A percentile compares a stretch with the other conserved stretches of the same genome.
These are phyloP conservation scores for Sporothrix schenckii DNA, from an alignment of 2,329 filamentous ascomycete species.

Conservation along the genomic window DNA sequence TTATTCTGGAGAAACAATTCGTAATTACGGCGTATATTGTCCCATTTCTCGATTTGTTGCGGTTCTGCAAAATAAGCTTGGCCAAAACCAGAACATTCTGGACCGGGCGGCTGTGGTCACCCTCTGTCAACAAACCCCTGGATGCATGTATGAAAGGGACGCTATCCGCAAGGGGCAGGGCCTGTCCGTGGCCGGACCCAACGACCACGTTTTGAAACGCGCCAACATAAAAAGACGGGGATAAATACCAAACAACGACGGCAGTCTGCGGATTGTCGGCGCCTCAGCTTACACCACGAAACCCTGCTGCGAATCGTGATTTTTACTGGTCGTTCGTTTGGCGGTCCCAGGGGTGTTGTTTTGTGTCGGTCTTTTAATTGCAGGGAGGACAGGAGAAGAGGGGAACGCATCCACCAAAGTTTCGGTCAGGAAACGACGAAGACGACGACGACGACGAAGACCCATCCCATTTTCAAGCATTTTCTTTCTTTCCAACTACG, in stretches of 20 bases:
- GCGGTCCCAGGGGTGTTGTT: not conserved
- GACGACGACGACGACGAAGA: too few species aligned
- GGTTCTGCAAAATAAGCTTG: not conserved
- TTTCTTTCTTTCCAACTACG: not conserved
- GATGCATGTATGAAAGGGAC: not conserved
- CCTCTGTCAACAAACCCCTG: not conserved
- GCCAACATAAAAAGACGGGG: slow-evolving; percentile 12
- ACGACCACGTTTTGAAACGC: slow-evolving; percentile 27
- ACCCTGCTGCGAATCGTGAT: not conserved
- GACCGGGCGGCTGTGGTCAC: not conserved
- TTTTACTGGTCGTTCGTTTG: not conserved
- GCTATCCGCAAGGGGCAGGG: slow-evolving; percentile 5
- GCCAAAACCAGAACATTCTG: slow-evolving; percentile 16
- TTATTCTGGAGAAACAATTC: not conserved
- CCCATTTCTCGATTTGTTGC: not conserved
- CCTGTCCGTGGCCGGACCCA: not conserved
- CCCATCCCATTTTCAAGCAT: too few species aligned
- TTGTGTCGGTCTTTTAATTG: slow-evolving; percentile 24
- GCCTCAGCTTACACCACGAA: not conserved
- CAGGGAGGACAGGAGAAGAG: slow-evolving; percentile 12
- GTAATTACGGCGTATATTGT: too few species aligned
- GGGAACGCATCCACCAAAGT: not conserved
- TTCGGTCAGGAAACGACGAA: too few species aligned
- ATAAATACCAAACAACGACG: not conserved
- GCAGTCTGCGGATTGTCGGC: slow-evolving; percentile 12